Conservation (phyloP, 2,329 filamentous ascomycete species). For the Arachnomyces sp. region DNA sequence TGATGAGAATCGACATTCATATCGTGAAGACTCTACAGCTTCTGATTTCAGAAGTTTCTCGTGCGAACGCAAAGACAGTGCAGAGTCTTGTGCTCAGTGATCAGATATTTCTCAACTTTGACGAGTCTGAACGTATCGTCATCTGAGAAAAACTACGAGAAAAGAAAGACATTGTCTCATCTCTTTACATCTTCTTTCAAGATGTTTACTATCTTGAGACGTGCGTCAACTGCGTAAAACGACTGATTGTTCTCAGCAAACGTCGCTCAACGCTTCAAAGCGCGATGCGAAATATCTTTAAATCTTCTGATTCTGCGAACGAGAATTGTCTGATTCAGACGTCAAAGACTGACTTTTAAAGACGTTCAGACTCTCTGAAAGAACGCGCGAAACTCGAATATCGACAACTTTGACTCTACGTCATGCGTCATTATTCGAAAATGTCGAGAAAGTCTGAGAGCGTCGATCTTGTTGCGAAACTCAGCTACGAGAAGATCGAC, state of each 20-base stretch:
- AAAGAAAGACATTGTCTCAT: constrained; percentile 24
- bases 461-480: constrained; percentile 8
- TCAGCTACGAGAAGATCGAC: constrained; percentile 11
- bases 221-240: constrained; percentile 21
- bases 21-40: too few species aligned
- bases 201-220: constrained; percentile 28
- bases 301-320: too few species aligned
- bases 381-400: constrained; percentile 9
- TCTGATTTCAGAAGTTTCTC: too few species aligned
- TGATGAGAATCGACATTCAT: too few species aligned
- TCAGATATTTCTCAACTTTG: constrained; percentile 27
- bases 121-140: constrained; percentile 16
- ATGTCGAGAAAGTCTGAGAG: constrained; percentile 11
- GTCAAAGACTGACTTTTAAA: constrained; percentile 18
- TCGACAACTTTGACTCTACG: constrained; percentile 13
- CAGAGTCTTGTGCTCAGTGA: constrained; percentile 25
- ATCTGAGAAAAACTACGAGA: constrained; percentile 23
- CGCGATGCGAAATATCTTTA: not conserved
- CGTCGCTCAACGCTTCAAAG: too few species aligned
- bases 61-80: too few species aligned
- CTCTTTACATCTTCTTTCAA: constrained; percentile 30
- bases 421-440: too few species aligned
- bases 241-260: constrained; percentile 14
- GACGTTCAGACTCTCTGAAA: constrained; percentile 8
- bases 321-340: constrained; percentile 19